phyloP scores from a whole-genome alignment of 179 eudicot species.

The Nepenthes alata region DNA sequence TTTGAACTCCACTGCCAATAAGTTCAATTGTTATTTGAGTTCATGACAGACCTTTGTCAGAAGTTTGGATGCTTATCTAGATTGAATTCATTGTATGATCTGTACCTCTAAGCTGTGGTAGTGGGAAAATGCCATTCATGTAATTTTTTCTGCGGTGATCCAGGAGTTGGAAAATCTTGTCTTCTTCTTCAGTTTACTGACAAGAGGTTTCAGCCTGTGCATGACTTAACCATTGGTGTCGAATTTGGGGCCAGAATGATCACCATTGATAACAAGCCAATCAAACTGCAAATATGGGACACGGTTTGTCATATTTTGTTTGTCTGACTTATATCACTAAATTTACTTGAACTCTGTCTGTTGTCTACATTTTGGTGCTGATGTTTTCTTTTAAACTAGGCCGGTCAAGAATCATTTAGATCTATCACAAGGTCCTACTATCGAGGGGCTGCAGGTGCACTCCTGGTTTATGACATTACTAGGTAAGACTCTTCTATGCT shows the following conservation, averaged over 20 bases:
- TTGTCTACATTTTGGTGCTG: neutral
- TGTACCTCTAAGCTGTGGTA: neutral
- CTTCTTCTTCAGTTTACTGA: conserved; percentile 19
- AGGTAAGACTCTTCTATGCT: conserved; percentile 9
- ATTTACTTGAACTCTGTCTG: neutral
- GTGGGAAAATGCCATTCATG: neutral
- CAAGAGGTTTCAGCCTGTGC: conserved; percentile 31
- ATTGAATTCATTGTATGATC: too few relatives aligned
- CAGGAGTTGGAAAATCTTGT: conserved; percentile 27
- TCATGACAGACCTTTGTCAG: neutral
- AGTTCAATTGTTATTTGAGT: neutral
- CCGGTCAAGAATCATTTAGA: conserved; percentile 24
- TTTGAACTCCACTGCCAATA: neutral
- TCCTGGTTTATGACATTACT: conserved; percentile 23
- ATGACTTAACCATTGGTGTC: conserved; percentile 32
- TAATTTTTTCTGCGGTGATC: neutral
- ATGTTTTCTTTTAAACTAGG: conserved; percentile 6
- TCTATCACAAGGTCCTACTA: conserved; percentile 21
- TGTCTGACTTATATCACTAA: neutral
- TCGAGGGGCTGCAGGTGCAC: conserved; percentile 26
- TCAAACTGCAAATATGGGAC: conserved; percentile 25
- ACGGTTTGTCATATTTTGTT: conserved; percentile 9
- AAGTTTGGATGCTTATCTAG: neutral
- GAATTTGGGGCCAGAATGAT: conserved; percentile 34
- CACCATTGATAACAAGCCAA: conserved; percentile 25